phyloP scores from a whole-genome alignment of 805 yeast genomes.

The Hagleromyces aurorensis region DNA sequence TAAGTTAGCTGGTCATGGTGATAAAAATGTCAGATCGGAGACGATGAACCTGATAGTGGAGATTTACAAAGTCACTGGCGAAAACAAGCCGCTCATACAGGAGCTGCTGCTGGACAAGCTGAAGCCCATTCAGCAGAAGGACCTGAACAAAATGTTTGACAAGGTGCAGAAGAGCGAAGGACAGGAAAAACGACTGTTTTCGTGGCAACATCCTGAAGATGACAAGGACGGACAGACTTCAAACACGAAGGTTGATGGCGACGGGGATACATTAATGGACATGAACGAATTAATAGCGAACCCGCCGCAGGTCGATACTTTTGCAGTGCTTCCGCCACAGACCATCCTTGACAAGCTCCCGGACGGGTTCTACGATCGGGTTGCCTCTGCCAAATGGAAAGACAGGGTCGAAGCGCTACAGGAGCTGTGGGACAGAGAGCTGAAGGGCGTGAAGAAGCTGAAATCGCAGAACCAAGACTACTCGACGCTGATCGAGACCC shows the following conservation, averaged over 20 bases:
- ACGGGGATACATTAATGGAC: conserved; percentile 33
- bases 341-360: conserved; percentile 64
- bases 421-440: conserved; percentile 38
- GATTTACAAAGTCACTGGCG: conserved; percentile 67
- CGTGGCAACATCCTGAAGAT: conserved; percentile 9
- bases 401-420: conserved; percentile 83
- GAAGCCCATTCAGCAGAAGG: conserved; percentile 90
- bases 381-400: conserved; percentile 74
- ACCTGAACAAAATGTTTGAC: conserved; percentile 61
- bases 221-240: conserved; percentile 1
- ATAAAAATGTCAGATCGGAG: conserved; percentile 75
- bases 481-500: conserved; percentile 47
- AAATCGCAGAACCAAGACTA: conserved; percentile 52
- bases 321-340: conserved; percentile 61
- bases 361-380: conserved; percentile 43
- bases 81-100: conserved; percentile 39
- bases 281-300: conserved; percentile 1
- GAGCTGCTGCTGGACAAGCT: conserved; percentile 55
- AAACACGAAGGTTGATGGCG: conserved; percentile 27
- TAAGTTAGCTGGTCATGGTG: conserved; percentile 76
- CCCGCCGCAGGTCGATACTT: conserved; percentile 47
- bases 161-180: conserved; percentile 30
- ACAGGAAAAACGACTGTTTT: conserved; percentile 8
- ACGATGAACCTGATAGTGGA: conserved; percentile 62
- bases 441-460: conserved; percentile 48